phyloP scores from a whole-genome alignment of 192 early-diverging fungal genomes.

The Pilaira anomala region DNA sequence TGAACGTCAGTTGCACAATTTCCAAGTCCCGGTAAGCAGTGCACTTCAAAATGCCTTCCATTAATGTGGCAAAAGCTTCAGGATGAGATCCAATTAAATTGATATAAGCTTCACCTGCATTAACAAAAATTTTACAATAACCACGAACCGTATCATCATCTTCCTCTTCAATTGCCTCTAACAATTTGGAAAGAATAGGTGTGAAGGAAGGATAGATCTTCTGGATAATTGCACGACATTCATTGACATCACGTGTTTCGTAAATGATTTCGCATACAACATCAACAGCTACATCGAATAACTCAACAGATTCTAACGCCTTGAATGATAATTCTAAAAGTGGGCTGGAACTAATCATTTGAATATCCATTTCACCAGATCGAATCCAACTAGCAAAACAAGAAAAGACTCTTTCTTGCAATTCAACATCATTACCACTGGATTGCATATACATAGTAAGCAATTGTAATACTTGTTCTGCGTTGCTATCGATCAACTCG shows the following conservation, averaged over 20 bases:
- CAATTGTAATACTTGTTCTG: conserved; percentile 65
- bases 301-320: conserved; percentile 59
- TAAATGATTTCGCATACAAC: conserved; percentile 78
- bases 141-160: conserved; percentile 80
- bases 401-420: conserved; percentile 61
- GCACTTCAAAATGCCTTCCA: conserved; percentile 81
- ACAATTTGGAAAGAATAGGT: conserved; percentile 44
- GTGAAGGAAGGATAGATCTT: conserved; percentile 58
- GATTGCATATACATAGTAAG: conserved; percentile 68
- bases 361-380: conserved; percentile 72
- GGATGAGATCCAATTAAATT: conserved; percentile 66
- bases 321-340: conserved; percentile 72
- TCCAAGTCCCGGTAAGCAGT: conserved; percentile 78
- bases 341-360: conserved; percentile 58
- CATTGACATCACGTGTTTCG: conserved; percentile 56
- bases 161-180: conserved; percentile 54
- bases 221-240: conserved; percentile 56
- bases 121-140: conserved; percentile 82
- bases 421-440: conserved; percentile 50
- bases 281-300: conserved; percentile 86
- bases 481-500: conserved; percentile 61
- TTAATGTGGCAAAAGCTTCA: conserved; percentile 66
- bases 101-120: conserved; percentile 88
- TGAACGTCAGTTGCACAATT: conserved; percentile 85
- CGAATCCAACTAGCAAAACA: conserved; percentile 86